A percentile compares a stretch with the other conserved stretches of the same genome.
Evolutionary conservation across 306 rosid genomes (phyloP).

Genomic region (Myrica gale): DNA sequence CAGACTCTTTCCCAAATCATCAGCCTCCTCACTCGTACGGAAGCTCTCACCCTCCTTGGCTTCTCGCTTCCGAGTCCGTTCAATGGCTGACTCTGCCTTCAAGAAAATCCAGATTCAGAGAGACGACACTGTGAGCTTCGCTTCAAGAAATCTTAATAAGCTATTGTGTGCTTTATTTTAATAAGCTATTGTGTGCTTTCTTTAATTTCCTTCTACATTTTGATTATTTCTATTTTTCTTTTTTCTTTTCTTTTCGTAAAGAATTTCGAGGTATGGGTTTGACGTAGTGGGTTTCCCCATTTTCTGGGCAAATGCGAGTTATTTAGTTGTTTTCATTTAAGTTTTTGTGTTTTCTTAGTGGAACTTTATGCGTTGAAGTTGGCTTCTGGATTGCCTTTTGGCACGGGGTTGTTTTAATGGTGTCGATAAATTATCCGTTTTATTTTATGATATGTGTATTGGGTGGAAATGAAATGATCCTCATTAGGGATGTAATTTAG

Average conservation of each 20-base stretch:
- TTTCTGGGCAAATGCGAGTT: background rate
- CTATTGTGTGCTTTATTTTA: too few species aligned
- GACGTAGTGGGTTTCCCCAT: too few species aligned
- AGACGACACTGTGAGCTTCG: conserved; percentile 61
- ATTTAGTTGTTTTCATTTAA: background rate
- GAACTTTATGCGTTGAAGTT: background rate
- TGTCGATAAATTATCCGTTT: too few species aligned
- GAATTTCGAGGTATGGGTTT: background rate
- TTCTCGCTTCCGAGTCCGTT: conserved; percentile 59
- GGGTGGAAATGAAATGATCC: background rate
- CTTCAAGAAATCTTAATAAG: background rate
- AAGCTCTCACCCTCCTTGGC: conserved; percentile 26
- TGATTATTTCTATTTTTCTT: too few species aligned
- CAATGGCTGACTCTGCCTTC: conserved; percentile 77
- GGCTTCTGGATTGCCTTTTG: background rate
- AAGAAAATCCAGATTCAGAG: conserved; percentile 75
- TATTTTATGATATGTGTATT: too few species aligned
- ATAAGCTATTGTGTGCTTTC: background rate
- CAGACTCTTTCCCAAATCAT: conserved; percentile 27
- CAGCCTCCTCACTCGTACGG: conserved; percentile 28
- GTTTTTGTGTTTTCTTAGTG: background rate
- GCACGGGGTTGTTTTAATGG: too few species aligned
- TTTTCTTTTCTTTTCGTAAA: background rate
- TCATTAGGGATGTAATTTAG: background rate
- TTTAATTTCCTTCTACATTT: background rate